Evolutionary conservation across 2,329 filamentous ascomycete genomes (phyloP).

Genomic region (Botryotinia calthae): DNA sequence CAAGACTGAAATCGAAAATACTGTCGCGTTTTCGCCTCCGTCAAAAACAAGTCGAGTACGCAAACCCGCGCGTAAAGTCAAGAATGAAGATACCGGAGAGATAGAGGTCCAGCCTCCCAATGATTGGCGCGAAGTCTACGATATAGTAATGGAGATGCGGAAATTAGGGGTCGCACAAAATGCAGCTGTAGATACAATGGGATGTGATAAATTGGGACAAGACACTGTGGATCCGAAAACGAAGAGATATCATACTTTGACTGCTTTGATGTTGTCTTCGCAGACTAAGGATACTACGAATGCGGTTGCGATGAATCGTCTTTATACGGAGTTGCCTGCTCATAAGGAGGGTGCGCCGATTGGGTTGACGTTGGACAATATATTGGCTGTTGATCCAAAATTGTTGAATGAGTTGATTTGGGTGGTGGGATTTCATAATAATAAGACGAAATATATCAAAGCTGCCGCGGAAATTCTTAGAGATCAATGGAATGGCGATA

Average conservation of each 20-base stretch:
- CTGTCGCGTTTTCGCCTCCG: slow-evolving; percentile 30
- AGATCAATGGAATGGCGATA: slow-evolving; percentile 60
- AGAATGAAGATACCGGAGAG: slow-evolving; percentile 44
- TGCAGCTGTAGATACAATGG: slow-evolving; percentile 94
- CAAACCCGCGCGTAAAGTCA: slow-evolving; percentile 48
- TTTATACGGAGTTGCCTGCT: slow-evolving; percentile 59
- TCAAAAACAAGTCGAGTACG: slow-evolving; percentile 41
- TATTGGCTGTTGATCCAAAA: slow-evolving; percentile 57
- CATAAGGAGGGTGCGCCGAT: slow-evolving; percentile 33
- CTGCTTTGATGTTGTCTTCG: slow-evolving; percentile 68
- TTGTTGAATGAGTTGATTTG: slow-evolving; percentile 62
- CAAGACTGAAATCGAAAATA: slow-evolving; percentile 44
- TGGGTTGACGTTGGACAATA: slow-evolving; percentile 61
- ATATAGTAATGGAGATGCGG: slow-evolving; percentile 74
- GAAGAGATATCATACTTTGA: slow-evolving; percentile 64
- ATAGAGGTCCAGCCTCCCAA: slow-evolving; percentile 57
- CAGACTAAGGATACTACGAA: slow-evolving; percentile 76
- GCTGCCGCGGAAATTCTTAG: slow-evolving; percentile 58
- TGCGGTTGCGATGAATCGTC: slow-evolving; percentile 61
- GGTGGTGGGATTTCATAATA: slow-evolving; percentile 72
- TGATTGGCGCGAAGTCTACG: slow-evolving; percentile 83
- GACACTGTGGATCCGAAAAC: slow-evolving; percentile 18
- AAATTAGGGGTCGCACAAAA: slow-evolving; percentile 54
- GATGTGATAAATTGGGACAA: slow-evolving; percentile 17
- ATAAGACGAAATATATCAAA: slow-evolving; percentile 72